Evolutionary conservation across 345 rosid genomes (phyloP).

Genomic region (Raphanus raphanistrum): DNA sequence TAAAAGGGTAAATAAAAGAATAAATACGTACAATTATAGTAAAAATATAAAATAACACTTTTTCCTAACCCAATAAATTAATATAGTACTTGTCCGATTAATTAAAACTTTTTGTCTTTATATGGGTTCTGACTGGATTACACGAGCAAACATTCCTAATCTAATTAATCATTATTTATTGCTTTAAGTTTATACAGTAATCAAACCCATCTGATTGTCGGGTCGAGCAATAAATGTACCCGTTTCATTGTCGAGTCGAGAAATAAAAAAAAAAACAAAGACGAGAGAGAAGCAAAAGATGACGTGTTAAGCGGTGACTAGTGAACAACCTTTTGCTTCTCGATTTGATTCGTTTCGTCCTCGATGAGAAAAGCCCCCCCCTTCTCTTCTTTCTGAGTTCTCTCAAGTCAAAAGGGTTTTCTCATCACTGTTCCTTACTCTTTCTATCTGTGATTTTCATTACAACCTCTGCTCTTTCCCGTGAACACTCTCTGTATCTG

Average conservation of each 20-base stretch:
- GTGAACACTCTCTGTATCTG: constrained; percentile 18
- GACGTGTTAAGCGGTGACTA: constrained; percentile 40
- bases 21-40: too few species aligned
- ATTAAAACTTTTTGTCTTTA: neutral
- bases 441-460: constrained; percentile 2
- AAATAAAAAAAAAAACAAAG: neutral
- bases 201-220: constrained; percentile 16
- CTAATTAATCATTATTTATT: constrained; percentile 6
- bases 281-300: neutral
- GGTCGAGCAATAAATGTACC: constrained; percentile 18
- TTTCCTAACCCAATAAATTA: too few species aligned
- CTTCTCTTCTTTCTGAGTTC: constrained; percentile 8
- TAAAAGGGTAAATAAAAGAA: too few species aligned
- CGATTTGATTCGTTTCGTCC: constrained; percentile 38
- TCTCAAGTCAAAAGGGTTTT: constrained; percentile 34
- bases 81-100: neutral
- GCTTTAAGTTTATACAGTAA: constrained; percentile 11
- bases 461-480: constrained; percentile 3
- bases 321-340: constrained; percentile 28
- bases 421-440: constrained; percentile 8
- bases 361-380: constrained; percentile 24
- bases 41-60: too few species aligned
- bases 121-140: neutral
- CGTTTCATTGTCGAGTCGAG: constrained; percentile 17
- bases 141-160: constrained; percentile 31